Conservation (phyloP, 495 filamentous ascomycete species). For the Penicillium odoratum region DNA sequence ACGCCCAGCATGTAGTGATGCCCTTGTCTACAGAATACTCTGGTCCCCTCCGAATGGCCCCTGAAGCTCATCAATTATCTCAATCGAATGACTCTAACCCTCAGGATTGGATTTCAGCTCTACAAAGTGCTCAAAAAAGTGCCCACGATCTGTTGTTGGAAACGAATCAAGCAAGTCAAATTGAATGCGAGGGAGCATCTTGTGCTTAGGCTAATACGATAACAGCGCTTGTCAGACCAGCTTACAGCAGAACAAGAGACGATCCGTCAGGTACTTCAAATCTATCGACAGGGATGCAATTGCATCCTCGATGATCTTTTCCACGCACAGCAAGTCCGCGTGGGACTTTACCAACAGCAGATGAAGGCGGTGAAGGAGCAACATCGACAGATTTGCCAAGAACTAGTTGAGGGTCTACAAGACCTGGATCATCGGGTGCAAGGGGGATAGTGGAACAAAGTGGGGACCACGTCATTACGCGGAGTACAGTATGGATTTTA, state of each 20-base stretch:
- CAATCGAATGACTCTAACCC: conserved; percentile 9
- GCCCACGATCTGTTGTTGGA: conserved; percentile 22
- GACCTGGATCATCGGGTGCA: conserved; percentile 30
- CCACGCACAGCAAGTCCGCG: conserved; percentile 33
- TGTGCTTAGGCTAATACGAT: conserved; percentile 3
- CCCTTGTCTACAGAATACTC: neutral
- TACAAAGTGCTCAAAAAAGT: conserved; percentile 26
- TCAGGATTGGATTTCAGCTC: conserved; percentile 27
- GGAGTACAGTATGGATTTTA: too few species aligned
- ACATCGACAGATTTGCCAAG: conserved; percentile 34
- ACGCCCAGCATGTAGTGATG: neutral
- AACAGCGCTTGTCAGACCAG: conserved; percentile 29
- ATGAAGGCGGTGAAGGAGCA: conserved; percentile 32
- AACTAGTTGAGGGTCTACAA: conserved; percentile 33
- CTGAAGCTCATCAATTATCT: neutral
- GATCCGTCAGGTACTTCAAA: conserved; percentile 30
- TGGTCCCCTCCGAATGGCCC: neutral
- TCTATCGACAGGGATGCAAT: conserved; percentile 35
- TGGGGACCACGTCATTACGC: neutral
- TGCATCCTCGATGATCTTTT: conserved; percentile 35
- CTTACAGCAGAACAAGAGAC: conserved; percentile 34
- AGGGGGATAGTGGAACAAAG: conserved; percentile 8
- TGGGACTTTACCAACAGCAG: conserved; percentile 34
- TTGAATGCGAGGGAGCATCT: neutral
- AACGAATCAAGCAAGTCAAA: conserved; percentile 29